Evolutionary conservation across 2,329 filamentous ascomycete genomes (phyloP).

Genomic region (Penicillium paneum): DNA sequence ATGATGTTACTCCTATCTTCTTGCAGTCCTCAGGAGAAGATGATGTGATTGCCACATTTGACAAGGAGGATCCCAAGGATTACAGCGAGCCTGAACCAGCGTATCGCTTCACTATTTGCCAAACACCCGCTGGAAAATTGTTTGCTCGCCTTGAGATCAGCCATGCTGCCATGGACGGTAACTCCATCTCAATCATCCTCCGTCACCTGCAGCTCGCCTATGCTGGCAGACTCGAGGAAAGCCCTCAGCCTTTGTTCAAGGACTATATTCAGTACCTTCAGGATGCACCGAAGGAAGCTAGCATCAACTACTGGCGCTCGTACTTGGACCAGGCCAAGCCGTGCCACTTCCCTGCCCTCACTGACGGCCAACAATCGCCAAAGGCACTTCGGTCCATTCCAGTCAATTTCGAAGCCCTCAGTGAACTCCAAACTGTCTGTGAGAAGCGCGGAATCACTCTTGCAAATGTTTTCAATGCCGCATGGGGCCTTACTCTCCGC

Average conservation of each 20-base stretch:
- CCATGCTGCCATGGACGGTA: slow-evolving; percentile 53
- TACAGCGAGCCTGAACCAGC: slow-evolving; percentile 36
- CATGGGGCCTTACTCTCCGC: slow-evolving; percentile 66
- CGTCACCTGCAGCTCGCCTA: slow-evolving; percentile 49
- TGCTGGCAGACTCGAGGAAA: slow-evolving; percentile 39
- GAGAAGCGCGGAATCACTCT: slow-evolving; percentile 47
- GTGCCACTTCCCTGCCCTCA: slow-evolving; percentile 37
- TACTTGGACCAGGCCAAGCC: slow-evolving; percentile 36
- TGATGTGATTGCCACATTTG: slow-evolving; percentile 30
- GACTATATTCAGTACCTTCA: slow-evolving; percentile 35
- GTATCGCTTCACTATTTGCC: slow-evolving; percentile 48
- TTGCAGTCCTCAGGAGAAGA: slow-evolving; percentile 31
- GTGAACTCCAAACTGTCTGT: slow-evolving; percentile 39
- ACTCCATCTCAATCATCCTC: slow-evolving; percentile 49
- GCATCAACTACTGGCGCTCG: slow-evolving; percentile 39
- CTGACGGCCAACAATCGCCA: slow-evolving; percentile 23
- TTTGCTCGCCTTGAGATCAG: slow-evolving; percentile 52
- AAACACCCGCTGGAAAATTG: slow-evolving; percentile 36
- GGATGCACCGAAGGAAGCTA: slow-evolving; percentile 23
- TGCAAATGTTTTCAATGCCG: slow-evolving; percentile 61
- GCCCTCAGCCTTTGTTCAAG: slow-evolving; percentile 36
- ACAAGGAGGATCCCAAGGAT: slow-evolving; percentile 26
- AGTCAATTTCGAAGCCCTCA: slow-evolving; percentile 29
- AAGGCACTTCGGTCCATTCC: slow-evolving; percentile 32
- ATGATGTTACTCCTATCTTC: slow-evolving; percentile 25